phyloP scores from a whole-genome alignment of 768 basidiomycete species.

The Lactarius sp. region DNA sequence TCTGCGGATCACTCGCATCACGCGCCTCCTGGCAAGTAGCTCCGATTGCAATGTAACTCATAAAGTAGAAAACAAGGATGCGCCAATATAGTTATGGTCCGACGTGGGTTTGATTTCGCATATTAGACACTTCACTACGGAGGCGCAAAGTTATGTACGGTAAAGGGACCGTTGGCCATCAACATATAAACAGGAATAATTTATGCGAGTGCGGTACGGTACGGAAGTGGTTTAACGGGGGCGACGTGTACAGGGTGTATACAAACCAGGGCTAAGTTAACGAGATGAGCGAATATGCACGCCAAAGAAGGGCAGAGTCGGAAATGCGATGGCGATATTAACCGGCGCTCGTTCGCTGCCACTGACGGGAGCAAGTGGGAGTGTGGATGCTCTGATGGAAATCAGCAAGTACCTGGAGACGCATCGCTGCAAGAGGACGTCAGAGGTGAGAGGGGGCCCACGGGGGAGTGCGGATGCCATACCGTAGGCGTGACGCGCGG shows the following conservation, averaged over 20 bases:
- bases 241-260: neutral
- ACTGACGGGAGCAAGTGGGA: slow-evolving; percentile 4
- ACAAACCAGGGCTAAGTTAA: neutral
- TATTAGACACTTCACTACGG: slow-evolving; percentile 9
- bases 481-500: slow-evolving; percentile 65
- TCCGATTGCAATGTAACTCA: slow-evolving; percentile 22
- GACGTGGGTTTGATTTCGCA: neutral
- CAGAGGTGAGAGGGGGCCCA: neutral
- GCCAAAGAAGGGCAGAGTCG: neutral
- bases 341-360: neutral
- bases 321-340: neutral
- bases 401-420: slow-evolving; percentile 21
- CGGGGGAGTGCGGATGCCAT: slow-evolving; percentile 24
- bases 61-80: slow-evolving; percentile 20
- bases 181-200: slow-evolving; percentile 27
- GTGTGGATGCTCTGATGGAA: slow-evolving; percentile 3
- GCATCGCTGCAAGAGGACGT: slow-evolving; percentile 16
- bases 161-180: neutral
- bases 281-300: neutral
- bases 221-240: neutral
- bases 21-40: slow-evolving; percentile 12
- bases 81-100: slow-evolving; percentile 7
- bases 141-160: slow-evolving; percentile 12
- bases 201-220: slow-evolving; percentile 13
- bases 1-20: neutral